Percentiles rank a stretch among this genome's conserved stretches.
Conservation (phyloP, 2,329 filamentous ascomycete species). For the Sordariomycetes sp. region DNA sequence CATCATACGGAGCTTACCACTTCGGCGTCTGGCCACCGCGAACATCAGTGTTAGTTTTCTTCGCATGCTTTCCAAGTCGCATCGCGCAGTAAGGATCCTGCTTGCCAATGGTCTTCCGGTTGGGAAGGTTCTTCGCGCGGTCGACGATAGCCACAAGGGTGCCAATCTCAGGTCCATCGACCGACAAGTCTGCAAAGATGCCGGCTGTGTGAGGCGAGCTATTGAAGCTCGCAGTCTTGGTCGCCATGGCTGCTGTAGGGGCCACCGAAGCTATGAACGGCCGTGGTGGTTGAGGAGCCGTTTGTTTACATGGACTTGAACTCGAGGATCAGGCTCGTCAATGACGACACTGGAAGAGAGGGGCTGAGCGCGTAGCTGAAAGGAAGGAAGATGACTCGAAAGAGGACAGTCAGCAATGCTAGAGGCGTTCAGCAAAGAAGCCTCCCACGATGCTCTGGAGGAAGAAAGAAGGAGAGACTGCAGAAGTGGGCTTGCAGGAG, state of each 20-base stretch:
- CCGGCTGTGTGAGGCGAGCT: conserved; percentile 75
- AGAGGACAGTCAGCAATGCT: too few species aligned
- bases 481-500: too few species aligned
- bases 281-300: too few species aligned
- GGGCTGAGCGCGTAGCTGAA: too few species aligned
- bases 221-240: conserved; percentile 48
- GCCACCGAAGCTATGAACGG: too few species aligned
- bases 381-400: too few species aligned
- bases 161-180: conserved; percentile 88
- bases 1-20: conserved; percentile 55
- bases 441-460: too few species aligned
- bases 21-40: conserved; percentile 89
- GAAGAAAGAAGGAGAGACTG: too few species aligned
- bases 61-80: conserved; percentile 88
- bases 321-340: too few species aligned
- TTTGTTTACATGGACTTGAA: conserved; percentile 6
- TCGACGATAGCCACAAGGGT: conserved; percentile 89
- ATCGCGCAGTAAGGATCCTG: conserved; percentile 97
- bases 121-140: conserved; percentile 92
- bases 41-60: conserved; percentile 91
- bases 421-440: too few species aligned
- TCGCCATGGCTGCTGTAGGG: too few species aligned
- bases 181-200: conserved; percentile 88
- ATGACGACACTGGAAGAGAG: too few species aligned
- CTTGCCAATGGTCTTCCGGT: conserved; percentile 95